A percentile compares a stretch with the other conserved stretches of the same genome.
These are phyloP conservation scores for Hortiboletus campestris DNA, from an alignment of 768 basidiomycete species.

Conservation along the genomic window DNA sequence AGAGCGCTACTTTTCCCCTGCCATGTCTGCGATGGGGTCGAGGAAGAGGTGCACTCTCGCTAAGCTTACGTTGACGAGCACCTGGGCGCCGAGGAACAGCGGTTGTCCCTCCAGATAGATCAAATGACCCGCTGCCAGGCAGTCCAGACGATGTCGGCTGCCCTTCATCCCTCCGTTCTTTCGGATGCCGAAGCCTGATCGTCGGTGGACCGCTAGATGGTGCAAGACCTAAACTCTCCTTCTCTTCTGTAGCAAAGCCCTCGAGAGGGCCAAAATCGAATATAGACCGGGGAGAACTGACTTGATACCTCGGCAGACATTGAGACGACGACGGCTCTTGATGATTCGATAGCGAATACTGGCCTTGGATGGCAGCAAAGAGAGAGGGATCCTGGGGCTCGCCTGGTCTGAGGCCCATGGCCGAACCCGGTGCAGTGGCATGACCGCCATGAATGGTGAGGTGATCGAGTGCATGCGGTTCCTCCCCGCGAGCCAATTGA, in stretches of 20 bases:
- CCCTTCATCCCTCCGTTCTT: conserved; percentile 8
- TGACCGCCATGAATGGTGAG: conserved; percentile 7
- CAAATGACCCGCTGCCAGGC: conserved; percentile 1
- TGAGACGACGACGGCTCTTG: conserved; percentile 31
- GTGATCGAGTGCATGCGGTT: conserved; percentile 13
- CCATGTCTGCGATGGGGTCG: conserved; percentile 56
- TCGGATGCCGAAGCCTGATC: conserved; percentile 14
- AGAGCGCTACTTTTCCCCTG: conserved; percentile 87
- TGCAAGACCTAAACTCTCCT: conserved; percentile 56
- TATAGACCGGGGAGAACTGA: conserved; percentile 49
- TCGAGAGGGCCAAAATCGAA: conserved; percentile 82
- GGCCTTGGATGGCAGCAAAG: conserved; percentile 30
- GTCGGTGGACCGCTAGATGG: conserved; percentile 36
- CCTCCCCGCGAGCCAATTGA: conserved; percentile 38
- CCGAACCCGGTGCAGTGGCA: background rate
- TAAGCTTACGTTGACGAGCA: conserved; percentile 81
- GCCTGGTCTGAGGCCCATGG: conserved; percentile 37
- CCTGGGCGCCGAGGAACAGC: conserved; percentile 19
- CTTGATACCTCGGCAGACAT: conserved; percentile 69
- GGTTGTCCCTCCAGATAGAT: conserved; percentile 11
- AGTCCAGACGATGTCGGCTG: conserved; percentile 2
- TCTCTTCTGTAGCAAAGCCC: conserved; percentile 70
- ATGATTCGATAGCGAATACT: conserved; percentile 26
- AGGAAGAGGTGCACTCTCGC: conserved; percentile 73
- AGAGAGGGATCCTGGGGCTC: conserved; percentile 50